These are phyloP conservation scores for Sclerotinia sclerotiorum DNA, from an alignment of 2,329 filamentous ascomycete species.

Conservation along the genomic window DNA sequence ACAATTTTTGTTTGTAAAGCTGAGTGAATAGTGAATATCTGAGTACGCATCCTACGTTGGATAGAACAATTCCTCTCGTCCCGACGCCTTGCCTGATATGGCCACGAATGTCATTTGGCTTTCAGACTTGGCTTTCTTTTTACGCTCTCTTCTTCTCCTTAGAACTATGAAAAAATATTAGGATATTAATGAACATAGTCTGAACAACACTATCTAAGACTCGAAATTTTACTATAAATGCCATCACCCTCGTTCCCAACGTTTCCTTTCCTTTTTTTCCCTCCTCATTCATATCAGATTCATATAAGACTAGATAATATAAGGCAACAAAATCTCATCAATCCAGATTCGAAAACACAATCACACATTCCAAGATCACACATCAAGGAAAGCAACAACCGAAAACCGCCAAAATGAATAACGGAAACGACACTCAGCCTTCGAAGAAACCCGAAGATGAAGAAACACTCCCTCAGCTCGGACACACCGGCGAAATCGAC, in stretches of 20 bases:
- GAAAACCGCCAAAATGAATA: background rate
- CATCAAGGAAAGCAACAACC: background rate
- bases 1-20: no score
- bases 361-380: background rate
- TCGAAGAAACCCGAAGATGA: background rate
- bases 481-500: background rate
- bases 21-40: background rate
- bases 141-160: background rate
- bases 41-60: fast-evolving
- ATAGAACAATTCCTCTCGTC: background rate
- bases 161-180: background rate
- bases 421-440: background rate
- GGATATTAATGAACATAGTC: background rate
- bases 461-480: background rate
- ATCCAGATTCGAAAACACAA: background rate
- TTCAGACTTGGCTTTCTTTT: no score
- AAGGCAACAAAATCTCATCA: background rate
- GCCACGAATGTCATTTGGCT: background rate
- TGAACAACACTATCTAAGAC: background rate
- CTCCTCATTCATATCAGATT: background rate
- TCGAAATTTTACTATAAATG: background rate
- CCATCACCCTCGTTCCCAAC: background rate
- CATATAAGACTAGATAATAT: background rate
- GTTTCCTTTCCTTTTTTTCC: background rate
- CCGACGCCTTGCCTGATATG: background rate